Conservation (phyloP, 257 asterid genomes). For the Scutellaria barbata region DNA sequence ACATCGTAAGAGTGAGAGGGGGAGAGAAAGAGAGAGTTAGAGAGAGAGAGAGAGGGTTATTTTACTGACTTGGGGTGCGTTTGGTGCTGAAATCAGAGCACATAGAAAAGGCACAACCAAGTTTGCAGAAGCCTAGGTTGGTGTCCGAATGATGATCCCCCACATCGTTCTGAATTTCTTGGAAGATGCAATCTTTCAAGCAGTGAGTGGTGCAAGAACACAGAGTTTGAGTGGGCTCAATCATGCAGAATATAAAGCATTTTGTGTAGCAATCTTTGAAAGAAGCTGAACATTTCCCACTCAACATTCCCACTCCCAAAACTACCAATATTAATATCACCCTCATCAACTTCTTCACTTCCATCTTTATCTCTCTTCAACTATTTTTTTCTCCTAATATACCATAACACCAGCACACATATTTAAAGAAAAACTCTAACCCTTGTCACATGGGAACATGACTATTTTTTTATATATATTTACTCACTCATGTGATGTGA, state of each 20-base stretch:
- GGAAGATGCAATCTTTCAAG: slow-evolving; percentile 85
- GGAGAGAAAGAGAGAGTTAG: slow-evolving; percentile 1
- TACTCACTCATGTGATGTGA: slow-evolving; percentile 36
- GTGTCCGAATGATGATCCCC: slow-evolving; percentile 37
- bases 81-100: slow-evolving; percentile 74
- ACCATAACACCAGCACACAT: background rate
- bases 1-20: background rate
- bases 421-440: background rate
- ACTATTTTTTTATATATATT: no score
- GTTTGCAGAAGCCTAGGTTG: slow-evolving; percentile 75
- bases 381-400: slow-evolving; percentile 18
- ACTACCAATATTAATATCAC: slow-evolving; percentile 42
- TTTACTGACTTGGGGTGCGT: slow-evolving; percentile 61
- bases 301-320: slow-evolving; percentile 51
- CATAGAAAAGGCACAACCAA: slow-evolving; percentile 82
- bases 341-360: slow-evolving; percentile 49
- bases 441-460: background rate
- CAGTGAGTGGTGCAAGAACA: slow-evolving; percentile 88
- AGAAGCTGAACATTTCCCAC: slow-evolving; percentile 49
- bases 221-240: slow-evolving; percentile 79
- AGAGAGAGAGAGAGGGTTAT: no score
- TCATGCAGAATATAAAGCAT: slow-evolving; percentile 85
- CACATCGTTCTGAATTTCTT: slow-evolving; percentile 39
- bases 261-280: slow-evolving; percentile 90
- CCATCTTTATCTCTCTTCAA: background rate